These are phyloP conservation scores for Termitomyces sp. DNA, from an alignment of 1,284 basidiomycete genomes.

Conservation along the genomic window DNA sequence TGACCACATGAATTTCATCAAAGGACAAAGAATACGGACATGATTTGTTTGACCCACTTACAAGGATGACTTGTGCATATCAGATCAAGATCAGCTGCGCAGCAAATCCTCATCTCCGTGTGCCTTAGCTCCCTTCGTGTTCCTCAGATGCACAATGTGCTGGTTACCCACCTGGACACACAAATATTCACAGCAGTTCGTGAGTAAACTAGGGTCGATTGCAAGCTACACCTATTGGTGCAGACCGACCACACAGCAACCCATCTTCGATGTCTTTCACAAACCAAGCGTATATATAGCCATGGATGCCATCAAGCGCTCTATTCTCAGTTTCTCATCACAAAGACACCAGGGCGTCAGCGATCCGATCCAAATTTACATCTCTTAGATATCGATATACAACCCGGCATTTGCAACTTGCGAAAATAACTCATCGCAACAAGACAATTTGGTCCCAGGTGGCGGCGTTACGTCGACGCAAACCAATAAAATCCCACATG, in stretches of 20 bases:
- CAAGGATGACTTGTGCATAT: neutral
- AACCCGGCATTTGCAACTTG: too few relatives aligned
- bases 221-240: too few relatives aligned
- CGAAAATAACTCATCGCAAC: neutral
- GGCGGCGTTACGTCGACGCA: neutral
- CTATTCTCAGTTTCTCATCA: too few relatives aligned
- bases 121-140: neutral
- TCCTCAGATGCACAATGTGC: neutral
- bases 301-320: too few relatives aligned
- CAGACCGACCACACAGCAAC: neutral
- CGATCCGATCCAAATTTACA: neutral
- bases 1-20: too few relatives aligned
- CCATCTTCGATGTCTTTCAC: too few relatives aligned
- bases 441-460: too few relatives aligned
- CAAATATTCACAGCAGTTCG: neutral
- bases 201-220: too few relatives aligned
- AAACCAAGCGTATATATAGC: neutral
- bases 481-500: neutral
- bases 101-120: neutral
- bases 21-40: neutral
- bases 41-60: neutral
- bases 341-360: too few relatives aligned
- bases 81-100: neutral
- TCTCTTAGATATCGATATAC: neutral
- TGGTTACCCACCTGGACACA: neutral